phyloP scores from a whole-genome alignment of 805 yeast genomes.

The Metschnikowia henanensis region DNA sequence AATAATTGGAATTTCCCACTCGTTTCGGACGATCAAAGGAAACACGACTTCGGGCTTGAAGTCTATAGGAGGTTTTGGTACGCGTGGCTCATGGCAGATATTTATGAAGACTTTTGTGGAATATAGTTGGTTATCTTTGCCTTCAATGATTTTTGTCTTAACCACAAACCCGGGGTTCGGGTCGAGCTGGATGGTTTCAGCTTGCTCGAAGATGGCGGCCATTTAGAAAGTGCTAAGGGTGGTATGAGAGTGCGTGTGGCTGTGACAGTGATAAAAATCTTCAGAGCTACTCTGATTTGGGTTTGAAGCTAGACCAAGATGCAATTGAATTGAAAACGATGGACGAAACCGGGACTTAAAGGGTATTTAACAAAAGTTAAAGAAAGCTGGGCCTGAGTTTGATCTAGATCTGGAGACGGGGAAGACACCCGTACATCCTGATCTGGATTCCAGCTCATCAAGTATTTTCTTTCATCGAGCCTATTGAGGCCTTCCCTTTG shows the following conservation, averaged over 20 bases:
- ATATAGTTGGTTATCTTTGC: slow-evolving; percentile 31
- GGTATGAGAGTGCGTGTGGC: not conserved
- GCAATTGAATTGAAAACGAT: too few species aligned
- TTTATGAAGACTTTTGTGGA: slow-evolving; percentile 73
- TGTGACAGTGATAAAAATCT: too few species aligned
- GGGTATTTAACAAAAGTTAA: too few species aligned
- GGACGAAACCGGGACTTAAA: too few species aligned
- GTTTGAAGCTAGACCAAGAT: too few species aligned
- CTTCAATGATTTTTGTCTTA: slow-evolving; percentile 54
- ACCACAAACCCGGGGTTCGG: slow-evolving; percentile 77
- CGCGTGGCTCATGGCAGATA: slow-evolving; percentile 62
- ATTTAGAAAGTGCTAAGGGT: slow-evolving; percentile 2
- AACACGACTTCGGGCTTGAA: slow-evolving; percentile 61
- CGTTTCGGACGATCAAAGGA: slow-evolving; percentile 61
- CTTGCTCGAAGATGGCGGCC: slow-evolving; percentile 20
- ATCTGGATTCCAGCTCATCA: too few species aligned
- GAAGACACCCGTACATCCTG: not conserved
- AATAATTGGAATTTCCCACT: slow-evolving; percentile 86
- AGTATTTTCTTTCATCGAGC: too few species aligned
- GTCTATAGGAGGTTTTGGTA: slow-evolving; percentile 58
- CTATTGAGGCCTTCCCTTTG: too few species aligned
- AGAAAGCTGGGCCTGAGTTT: too few species aligned
- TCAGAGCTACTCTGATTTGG: too few species aligned
- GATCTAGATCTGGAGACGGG: too few species aligned
- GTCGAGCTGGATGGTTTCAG: slow-evolving; percentile 18